Base-by-base conservation (phyloP, 2,329 filamentous ascomycete species). In the Pochonia chlamydosporia region DNA sequence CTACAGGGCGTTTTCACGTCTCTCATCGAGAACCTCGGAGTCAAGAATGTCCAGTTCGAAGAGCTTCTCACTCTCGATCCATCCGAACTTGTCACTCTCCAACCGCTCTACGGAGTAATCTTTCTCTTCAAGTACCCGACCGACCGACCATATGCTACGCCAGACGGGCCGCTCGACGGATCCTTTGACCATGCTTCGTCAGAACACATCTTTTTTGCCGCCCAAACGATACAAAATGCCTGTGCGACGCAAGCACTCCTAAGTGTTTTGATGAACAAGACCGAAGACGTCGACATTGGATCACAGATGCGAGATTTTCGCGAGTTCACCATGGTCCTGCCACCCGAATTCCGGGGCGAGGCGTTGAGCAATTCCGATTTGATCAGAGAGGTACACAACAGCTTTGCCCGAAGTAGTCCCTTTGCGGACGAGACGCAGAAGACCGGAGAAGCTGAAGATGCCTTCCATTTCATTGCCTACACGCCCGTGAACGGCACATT, bases 401-500 rank as follows among this genome's bases (percentile, higher is more conserved):
- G 86, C 52, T 96, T 96, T 67, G 89, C 91, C 37, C 78, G 85
- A 52, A 87, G 86, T 51, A 95, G 85, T 49, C 93, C 93, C 3
- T 99, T 99, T 63, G 84, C 88, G 46, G 90, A 96, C 66, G 93
- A 99, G 76, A 95, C 89, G 52, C 81, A 85, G 56, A 60, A 58
- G 52, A 58, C 81, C 10, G 79, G 79, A 13, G 81, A 82, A 52
- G 76, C 88, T 47, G 90, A 95, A 59, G 93, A 97, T 62, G 88
- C 92, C 24, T 99, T 95, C 71, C 93, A 99, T 72, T 99, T 99
- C 68, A 90, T 99, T 59, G 93, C 91, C 26, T 99, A 99, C 70
- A 91, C 89, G 8, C 79, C 84, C 46, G 77, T 96, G 56, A 80
- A 85, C 62, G 85, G 84, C 54, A 82, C 73, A 4, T 77, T 99